These are phyloP conservation scores for Ophiocordyceps polyrhachis-furcata DNA, from an alignment of 2,329 filamentous ascomycete species.

Conservation along the genomic window DNA sequence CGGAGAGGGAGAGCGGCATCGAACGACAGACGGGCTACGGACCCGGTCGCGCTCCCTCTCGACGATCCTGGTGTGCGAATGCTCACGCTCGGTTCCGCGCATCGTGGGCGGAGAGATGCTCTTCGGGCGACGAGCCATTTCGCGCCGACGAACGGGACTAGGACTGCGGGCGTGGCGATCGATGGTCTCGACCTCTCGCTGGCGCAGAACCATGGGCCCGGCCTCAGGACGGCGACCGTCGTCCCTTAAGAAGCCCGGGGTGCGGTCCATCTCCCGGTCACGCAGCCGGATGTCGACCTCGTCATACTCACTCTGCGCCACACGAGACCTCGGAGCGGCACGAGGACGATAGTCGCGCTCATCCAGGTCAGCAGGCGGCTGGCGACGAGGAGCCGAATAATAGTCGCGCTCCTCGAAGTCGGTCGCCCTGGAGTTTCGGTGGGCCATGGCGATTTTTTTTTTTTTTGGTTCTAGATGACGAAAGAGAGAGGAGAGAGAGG, in stretches of 20 bases:
- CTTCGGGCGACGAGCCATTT: conserved; percentile 23
- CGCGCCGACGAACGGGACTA: conserved; percentile 21
- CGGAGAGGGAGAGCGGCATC: conserved; percentile 9
- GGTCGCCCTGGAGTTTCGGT: conserved; percentile 8
- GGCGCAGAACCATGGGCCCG: conserved; percentile 33
- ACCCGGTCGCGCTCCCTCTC: conserved; percentile 18
- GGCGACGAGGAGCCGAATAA: background rate
- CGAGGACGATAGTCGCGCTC: conserved; percentile 9
- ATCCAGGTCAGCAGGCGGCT: conserved; percentile 5
- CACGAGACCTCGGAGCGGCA: conserved; percentile 5
- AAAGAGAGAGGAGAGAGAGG: background rate
- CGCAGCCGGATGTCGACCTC: conserved; percentile 23
- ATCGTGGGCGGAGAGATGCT: conserved; percentile 21
- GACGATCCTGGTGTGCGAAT: conserved; percentile 16
- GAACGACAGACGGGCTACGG: conserved; percentile 17
- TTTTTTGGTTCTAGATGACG: background rate
- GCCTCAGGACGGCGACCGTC: conserved; percentile 27
- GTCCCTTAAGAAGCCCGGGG: conserved; percentile 32
- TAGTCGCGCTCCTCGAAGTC: conserved; percentile 24
- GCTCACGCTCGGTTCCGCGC: conserved; percentile 15
- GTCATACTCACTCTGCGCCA: conserved; percentile 9
- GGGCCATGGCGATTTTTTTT: conserved; percentile 5
- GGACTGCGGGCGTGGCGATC: conserved; percentile 29
- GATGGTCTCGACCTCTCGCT: conserved; percentile 35
- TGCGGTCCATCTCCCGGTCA: conserved; percentile 23